phyloP scores from a whole-genome alignment of 2,329 filamentous ascomycete species.

The Calonectria hongkongensis region DNA sequence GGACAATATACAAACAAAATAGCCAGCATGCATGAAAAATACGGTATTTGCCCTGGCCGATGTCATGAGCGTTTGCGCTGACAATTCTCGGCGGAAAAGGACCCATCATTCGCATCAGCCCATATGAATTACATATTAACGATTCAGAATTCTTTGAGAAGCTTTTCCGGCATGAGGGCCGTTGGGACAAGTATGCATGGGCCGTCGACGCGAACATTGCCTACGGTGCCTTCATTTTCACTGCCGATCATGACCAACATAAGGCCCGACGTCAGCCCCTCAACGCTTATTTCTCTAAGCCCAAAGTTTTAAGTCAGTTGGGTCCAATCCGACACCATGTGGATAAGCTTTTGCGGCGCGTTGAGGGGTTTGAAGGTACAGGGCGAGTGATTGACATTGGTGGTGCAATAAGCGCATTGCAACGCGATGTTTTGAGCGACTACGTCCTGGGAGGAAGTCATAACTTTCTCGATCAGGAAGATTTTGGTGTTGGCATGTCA shows the following conservation, averaged over 20 bases:
- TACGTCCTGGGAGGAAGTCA: background rate
- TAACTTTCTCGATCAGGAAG: background rate
- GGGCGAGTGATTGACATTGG: slow-evolving; percentile 6
- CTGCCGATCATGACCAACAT: slow-evolving; percentile 1
- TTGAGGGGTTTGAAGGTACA: background rate
- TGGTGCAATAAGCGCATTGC: background rate
- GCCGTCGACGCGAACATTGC: background rate
- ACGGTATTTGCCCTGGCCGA: background rate
- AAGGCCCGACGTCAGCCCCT: slow-evolving; percentile 13
- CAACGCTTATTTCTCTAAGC: slow-evolving; percentile 5
- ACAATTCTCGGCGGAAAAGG: background rate
- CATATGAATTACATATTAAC: slow-evolving; percentile 17
- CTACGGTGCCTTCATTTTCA: background rate
- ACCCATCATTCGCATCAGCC: slow-evolving; percentile 27
- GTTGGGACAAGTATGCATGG: slow-evolving; percentile 12
- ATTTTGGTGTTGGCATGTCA: background rate
- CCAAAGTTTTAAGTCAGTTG: background rate
- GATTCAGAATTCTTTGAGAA: slow-evolving; percentile 4
- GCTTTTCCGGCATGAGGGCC: slow-evolving; percentile 9
- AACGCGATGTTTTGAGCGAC: background rate
- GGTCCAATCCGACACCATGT: background rate
- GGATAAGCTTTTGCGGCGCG: background rate
- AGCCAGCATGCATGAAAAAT: slow-evolving; percentile 14
- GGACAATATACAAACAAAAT: slow-evolving; percentile 10
- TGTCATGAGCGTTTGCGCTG: background rate